Conservation (phyloP, 2,329 filamentous ascomycete species). For the Scytalidium lignicola region DNA sequence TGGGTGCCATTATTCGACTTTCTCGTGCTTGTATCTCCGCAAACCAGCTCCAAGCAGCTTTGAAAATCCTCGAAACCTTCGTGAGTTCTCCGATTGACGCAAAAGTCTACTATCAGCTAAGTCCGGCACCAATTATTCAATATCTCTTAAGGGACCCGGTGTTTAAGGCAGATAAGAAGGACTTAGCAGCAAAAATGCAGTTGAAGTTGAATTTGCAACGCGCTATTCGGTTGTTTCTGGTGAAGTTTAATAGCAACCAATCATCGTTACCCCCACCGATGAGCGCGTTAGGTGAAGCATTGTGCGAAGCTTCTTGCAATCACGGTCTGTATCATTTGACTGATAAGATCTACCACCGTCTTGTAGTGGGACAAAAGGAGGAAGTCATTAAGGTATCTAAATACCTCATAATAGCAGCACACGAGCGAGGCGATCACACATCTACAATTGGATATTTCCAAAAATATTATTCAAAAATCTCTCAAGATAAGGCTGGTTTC, state of each 20-base stretch:
- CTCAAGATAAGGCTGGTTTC: conserved; percentile 14
- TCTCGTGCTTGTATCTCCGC: background rate
- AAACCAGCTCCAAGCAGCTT: background rate
- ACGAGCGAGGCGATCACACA: conserved; percentile 14
- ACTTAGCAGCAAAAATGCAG: background rate
- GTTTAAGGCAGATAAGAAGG: background rate
- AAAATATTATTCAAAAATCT: conserved; percentile 12
- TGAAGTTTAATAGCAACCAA: conserved; percentile 16
- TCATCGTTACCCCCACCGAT: conserved; percentile 6
- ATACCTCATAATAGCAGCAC: conserved; percentile 18
- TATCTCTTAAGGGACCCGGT: background rate
- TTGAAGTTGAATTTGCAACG: background rate
- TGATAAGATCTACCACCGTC: conserved; percentile 15
- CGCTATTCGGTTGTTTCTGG: conserved; percentile 17
- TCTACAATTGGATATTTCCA: conserved; percentile 13
- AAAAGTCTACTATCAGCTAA: conserved; percentile 1
- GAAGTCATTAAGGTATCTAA: background rate
- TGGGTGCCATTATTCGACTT: background rate
- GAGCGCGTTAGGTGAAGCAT: conserved; percentile 11
- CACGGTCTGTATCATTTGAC: conserved; percentile 16
- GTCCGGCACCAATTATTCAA: conserved; percentile 2
- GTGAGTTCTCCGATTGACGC: conserved; percentile 1
- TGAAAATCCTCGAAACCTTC: background rate
- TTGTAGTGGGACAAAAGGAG: conserved; percentile 5
- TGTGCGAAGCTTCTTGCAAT: conserved; percentile 16